phyloP scores from a whole-genome alignment of 139 green algal genomes.

The Coelastrella sp. region DNA sequence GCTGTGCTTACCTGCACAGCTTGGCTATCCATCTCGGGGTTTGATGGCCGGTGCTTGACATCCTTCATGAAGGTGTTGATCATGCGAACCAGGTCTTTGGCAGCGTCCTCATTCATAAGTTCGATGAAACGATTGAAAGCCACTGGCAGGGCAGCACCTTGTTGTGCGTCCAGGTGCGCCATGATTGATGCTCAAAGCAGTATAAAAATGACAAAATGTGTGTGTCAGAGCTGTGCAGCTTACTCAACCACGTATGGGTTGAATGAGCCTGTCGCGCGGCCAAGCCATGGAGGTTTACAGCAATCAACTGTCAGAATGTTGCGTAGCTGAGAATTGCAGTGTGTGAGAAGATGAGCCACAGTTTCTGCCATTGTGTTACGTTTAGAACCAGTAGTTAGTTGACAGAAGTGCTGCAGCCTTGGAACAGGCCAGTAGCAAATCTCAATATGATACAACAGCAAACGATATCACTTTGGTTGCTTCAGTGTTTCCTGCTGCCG shows the following conservation, averaged over 20 bases:
- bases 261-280: too few species aligned
- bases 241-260: neutral
- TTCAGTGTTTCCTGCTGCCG: too few species aligned
- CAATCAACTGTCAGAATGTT: too few species aligned
- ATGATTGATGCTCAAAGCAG: neutral
- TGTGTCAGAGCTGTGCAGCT: neutral
- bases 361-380: too few species aligned
- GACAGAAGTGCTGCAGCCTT: too few species aligned
- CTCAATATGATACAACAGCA: too few species aligned
- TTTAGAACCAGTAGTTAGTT: too few species aligned
- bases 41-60: constrained; percentile 46
- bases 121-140: constrained; percentile 64
- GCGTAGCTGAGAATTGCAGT: too few species aligned
- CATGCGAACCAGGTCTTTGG: constrained; percentile 85
- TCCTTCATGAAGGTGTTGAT: constrained; percentile 87
- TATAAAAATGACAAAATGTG: neutral
- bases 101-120: constrained; percentile 65
- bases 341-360: too few species aligned
- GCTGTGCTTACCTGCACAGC: constrained; percentile 54
- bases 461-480: too few species aligned
- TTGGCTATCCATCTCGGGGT: constrained; percentile 55
- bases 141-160: constrained; percentile 13
- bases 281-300: too few species aligned
- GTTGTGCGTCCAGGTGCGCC: neutral
- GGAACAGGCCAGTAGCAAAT: too few species aligned